Evolutionary conservation across 2,329 filamentous ascomycete species (phyloP), one percentile per base, ranked within the genome.

Genomic region (Paecilomyces niveus): DNA sequence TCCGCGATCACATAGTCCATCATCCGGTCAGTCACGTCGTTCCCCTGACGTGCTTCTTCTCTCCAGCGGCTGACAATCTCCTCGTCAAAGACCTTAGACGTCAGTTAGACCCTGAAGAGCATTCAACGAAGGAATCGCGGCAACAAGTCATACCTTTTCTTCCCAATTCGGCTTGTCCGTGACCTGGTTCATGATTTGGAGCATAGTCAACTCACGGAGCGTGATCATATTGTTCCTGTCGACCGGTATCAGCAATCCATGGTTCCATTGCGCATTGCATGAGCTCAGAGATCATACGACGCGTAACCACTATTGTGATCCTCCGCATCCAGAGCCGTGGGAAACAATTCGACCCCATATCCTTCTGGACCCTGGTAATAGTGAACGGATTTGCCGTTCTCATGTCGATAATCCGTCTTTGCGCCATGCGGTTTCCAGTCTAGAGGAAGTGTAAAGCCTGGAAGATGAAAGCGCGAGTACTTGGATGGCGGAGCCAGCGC

Each of bases 161-260:
- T 76, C 61, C 78, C 78, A 80, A 1, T 73, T 63, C 0, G 65
- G 65, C 57, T 79, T 78, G 49, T 80, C 76, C 0, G 75, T 77
- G 24, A 80, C 71, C 2, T 62, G 57, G 35, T 77, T 70, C 70
- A 80, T 76, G 21, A 76, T 59, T 21, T 63, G 64, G 63, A 80
- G 68, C 74, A 79, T 78, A 8, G 68, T 58, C 9, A 74, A 57
- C 61, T 79, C 76, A 13, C 72, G 68, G 56, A 68, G 64, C 1
- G 72, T 55, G n/a, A 52, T 55, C 31, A 58, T 4, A 18, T 18
- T 0, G 4, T 18, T 3, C 4, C 39, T 45, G 39, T 21, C 1
- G 39, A 9, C 39, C n/a, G 9, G 35, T 21, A 18, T 45, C 39
- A 45, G 39, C n/a, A 45, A 18, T 18, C 35, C 15, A 33, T 33